phyloP scores from a whole-genome alignment of 2,329 filamentous ascomycete genomes.

The Colletotrichum coccodes region DNA sequence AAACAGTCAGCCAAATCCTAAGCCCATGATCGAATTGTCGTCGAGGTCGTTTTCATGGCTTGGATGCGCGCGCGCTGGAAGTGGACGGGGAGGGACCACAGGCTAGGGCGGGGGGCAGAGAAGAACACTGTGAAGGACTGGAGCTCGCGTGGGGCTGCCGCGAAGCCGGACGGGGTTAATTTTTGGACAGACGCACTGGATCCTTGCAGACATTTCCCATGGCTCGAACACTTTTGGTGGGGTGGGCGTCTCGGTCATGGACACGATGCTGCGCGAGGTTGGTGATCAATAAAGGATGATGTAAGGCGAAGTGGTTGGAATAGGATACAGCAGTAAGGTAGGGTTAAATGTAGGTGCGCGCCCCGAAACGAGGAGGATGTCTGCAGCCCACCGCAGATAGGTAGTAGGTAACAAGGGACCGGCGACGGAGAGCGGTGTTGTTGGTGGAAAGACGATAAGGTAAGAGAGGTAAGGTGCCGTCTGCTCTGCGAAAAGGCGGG shows the following conservation, averaged over 20 bases:
- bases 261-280: constrained; percentile 35
- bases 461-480: background rate
- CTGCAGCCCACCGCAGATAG: constrained; percentile 2
- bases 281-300: constrained; percentile 2
- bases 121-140: constrained; percentile 26
- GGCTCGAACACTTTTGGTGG: constrained; percentile 54
- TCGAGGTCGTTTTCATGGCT: constrained; percentile 16
- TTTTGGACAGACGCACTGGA: constrained; percentile 50
- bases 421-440: constrained; percentile 1
- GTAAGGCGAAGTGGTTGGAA: constrained; percentile 13
- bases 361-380: constrained; percentile 9
- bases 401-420: background rate
- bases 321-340: constrained; percentile 2
- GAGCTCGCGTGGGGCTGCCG: constrained; percentile 33
- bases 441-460: constrained; percentile 7
- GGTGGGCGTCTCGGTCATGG: constrained; percentile 52
- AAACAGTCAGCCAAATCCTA: constrained; percentile 30
- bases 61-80: constrained; percentile 25
- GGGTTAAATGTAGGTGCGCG: background rate
- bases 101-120: constrained; percentile 26
- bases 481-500: background rate
- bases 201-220: constrained; percentile 58
- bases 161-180: constrained; percentile 16
- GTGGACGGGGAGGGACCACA: constrained; percentile 14
- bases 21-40: constrained; percentile 22